Evolutionary conservation across 2,329 filamentous ascomycete genomes (phyloP), one percentile per base, ranked within the genome.

Genomic region (Hymenoscyphus occultus): DNA sequence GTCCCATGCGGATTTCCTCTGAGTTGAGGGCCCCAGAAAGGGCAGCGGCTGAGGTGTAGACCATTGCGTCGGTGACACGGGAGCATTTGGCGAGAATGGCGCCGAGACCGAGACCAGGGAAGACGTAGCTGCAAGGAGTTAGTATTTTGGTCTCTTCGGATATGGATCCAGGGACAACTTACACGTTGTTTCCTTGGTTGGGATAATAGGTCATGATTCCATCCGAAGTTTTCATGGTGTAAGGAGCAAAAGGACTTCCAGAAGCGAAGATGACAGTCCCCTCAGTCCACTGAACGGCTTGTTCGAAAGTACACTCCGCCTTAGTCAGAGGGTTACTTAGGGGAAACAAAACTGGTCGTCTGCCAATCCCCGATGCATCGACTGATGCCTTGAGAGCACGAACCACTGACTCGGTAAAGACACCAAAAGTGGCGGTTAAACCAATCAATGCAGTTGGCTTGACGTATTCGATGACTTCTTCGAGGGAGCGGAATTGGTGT

Each of bases 231-330:
- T 89, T 90, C 75, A 86, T 84, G 62, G 84, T 86, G 75, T 91
- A 84, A 2, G 89, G 84, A 31, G 87, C 85, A 85, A 98, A 98
- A 14, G 95, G 95, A 59, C 93, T 97, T 69, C 95, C 95, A 5
- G 93, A 97, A 60, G 95, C 95, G 75, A 99, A 99, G 76, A 99
- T 87, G 73, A 88, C 93, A 63, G 88, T 91, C 67, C 94, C 94
- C 65, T 98, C 90, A 12, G 94, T 98, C 88, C 94, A 88, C 74
- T 88, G 86, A 74, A 98, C 85, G 16, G 95, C 95, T 76, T 95
- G 91, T 82, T 97, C 93, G 74, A 96, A 98, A 16, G 92, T 97
- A 82, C 95, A 98, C 81, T 99, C 95, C 9, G 94, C 96, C 83
- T 98, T 97, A 80, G 90, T 93, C 61, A 93, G 88, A 60, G 95